These are phyloP conservation scores for Paramecium pentaurelia DNA, from an alignment of 73 alveolate species.

Conservation along the genomic window DNA sequence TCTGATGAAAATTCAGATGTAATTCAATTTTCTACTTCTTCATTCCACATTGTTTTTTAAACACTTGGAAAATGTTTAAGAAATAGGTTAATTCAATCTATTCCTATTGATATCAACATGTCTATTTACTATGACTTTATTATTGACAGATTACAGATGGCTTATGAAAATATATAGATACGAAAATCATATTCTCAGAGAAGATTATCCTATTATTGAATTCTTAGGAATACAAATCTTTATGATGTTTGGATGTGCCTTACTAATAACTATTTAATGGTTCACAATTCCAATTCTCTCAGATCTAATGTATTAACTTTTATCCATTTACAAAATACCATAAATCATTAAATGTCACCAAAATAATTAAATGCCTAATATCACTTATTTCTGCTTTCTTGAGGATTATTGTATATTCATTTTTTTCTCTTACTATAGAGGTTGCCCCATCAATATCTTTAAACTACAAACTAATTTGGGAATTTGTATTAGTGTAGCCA, in stretches of 20 bases:
- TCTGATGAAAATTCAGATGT: constrained; percentile 14
- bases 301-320: constrained; percentile 8
- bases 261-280: constrained; percentile 3
- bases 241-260: constrained; percentile 45
- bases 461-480: background rate
- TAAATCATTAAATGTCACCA: background rate
- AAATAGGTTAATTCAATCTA: background rate
- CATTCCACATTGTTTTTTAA: background rate
- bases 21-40: constrained; percentile 5
- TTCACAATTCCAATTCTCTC: constrained; percentile 21
- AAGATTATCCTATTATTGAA: background rate
- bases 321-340: background rate
- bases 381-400: background rate
- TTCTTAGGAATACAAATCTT: constrained; percentile 12
- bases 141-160: constrained; percentile 40
- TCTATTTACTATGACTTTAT: background rate
- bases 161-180: constrained; percentile 2
- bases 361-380: background rate
- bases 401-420: constrained; percentile 25
- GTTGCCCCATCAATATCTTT: background rate
- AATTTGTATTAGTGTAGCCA: background rate
- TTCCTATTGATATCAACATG: background rate
- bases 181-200: constrained; percentile 28
- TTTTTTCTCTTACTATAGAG: background rate
- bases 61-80: background rate